Base-by-base conservation (phyloP, 192 early-diverging fungal species). In the Backusella liffmaniae region DNA sequence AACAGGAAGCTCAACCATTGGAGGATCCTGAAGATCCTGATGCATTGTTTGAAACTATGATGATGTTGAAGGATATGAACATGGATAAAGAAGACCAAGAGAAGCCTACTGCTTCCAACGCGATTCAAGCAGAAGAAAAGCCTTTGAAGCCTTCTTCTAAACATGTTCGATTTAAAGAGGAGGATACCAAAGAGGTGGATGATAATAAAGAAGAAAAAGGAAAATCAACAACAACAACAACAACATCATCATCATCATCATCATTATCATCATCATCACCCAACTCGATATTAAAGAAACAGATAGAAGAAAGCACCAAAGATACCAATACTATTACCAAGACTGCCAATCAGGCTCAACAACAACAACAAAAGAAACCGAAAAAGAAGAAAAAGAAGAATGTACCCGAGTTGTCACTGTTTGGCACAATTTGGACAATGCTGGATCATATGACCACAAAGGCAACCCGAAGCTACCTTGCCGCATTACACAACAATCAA, bases 351-450 rank as follows among this genome's bases (percentile, higher is more conserved):
- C 42, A 67, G 18, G 65, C 36, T 15, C 56, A 18, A 9, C 66
- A 29, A 10, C 29, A 67, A 8, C 66, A 62, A 15, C 53, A 23
- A 6, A 34, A 72, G 32, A 67, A 44, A 23, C 41, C 35, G 32
- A 67, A 71, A 56, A 62, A 46, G 30, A 37, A 42, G 41, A 81
- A 81, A 32, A 73, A 76, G 26, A 76, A 65, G 26, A 73, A 30
- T 8, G 74, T 56, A 30, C 80, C 76, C 1, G 66, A 80, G 34
- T 73, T 85, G 74, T 78, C 84, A 72, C 42, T 85, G 7, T 85
- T 85, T 80, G 84, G 84, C 9, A 82, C 75, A 15, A 82, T 82
- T 4, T 85, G 84, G 84, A 85, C 84, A 6, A 39, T 82, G 21
- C 35, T 85, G 2, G 84, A 85, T 41, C 42, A 78, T 23, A 82